Conservation (phyloP, 306 rosid genomes). For the Prinsepia uniflora region DNA sequence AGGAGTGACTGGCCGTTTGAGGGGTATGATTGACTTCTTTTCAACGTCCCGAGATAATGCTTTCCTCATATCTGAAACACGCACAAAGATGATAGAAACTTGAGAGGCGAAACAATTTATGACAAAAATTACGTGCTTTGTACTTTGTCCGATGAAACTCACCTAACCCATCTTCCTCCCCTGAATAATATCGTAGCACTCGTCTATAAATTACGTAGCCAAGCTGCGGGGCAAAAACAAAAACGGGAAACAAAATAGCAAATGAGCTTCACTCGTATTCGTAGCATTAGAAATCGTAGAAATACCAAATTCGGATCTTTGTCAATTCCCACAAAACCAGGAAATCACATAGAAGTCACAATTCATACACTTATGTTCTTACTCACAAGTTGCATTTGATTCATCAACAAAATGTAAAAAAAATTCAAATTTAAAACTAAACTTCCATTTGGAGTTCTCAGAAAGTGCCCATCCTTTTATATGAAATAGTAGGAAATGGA, state of each 20-base stretch:
- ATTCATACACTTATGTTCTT: neutral
- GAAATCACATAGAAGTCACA: neutral
- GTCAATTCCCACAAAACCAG: neutral
- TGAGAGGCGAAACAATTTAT: slow-evolving; percentile 3
- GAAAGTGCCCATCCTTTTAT: neutral
- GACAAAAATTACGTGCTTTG: neutral
- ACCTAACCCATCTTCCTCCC: slow-evolving; percentile 99
- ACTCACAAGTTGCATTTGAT: neutral
- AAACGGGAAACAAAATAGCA: neutral
- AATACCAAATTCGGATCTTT: neutral
- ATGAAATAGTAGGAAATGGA: neutral
- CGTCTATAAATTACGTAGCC: slow-evolving; percentile 93
- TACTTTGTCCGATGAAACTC: slow-evolving; percentile 22
- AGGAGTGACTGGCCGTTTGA: slow-evolving; percentile 89
- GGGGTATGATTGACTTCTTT: slow-evolving; percentile 89
- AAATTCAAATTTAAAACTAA: neutral
- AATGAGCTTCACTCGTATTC: slow-evolving; percentile 21
- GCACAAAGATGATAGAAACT: slow-evolving; percentile 15
- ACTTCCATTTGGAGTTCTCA: neutral
- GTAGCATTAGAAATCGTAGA: neutral
- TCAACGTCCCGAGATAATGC: slow-evolving; percentile 93
- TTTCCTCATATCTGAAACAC: slow-evolving; percentile 85
- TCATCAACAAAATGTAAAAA: neutral
- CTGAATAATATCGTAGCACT: slow-evolving; percentile 88
- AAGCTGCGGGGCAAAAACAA: slow-evolving; percentile 50